These are phyloP conservation scores for Irpex rosettiformis DNA, from an alignment of 1,284 basidiomycete genomes.

Conservation along the genomic window DNA sequence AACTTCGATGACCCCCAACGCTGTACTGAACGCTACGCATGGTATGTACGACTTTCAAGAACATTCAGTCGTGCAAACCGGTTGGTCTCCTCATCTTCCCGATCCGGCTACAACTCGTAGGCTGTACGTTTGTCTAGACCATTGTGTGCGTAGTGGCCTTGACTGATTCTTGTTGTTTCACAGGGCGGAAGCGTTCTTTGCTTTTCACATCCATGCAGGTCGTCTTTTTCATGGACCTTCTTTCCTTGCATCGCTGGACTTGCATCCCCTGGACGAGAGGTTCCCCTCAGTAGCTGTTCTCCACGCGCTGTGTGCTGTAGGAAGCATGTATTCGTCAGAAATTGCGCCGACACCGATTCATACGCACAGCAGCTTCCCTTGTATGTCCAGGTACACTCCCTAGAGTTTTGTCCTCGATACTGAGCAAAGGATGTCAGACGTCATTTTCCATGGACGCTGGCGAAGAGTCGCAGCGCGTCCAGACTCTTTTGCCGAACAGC, in stretches of 20 bases:
- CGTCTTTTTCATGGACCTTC: constrained; percentile 61
- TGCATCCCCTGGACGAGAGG: constrained; percentile 62
- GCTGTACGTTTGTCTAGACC: constrained; percentile 38
- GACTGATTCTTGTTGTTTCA: not conserved
- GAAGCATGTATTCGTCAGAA: constrained; percentile 61
- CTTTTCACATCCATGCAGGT: constrained; percentile 64
- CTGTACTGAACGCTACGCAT: not conserved
- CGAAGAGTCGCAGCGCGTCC: constrained; percentile 40
- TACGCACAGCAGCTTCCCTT: constrained; percentile 11
- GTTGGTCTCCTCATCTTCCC: constrained; percentile 63
- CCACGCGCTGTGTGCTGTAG: constrained; percentile 75
- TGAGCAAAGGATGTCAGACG: constrained; percentile 35
- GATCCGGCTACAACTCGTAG: constrained; percentile 55
- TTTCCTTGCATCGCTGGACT: constrained; percentile 58
- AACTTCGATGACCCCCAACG: not conserved
- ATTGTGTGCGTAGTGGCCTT: constrained; percentile 2
- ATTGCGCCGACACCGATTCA: constrained; percentile 53
- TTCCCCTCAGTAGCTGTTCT: constrained; percentile 67
- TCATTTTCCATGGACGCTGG: constrained; percentile 49
- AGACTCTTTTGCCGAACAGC: constrained; percentile 66
- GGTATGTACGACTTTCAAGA: not conserved
- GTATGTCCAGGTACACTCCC: no score
- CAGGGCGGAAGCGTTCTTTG: constrained; percentile 72
- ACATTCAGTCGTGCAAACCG: not conserved
- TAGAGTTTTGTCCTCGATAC: no score